Evolutionary conservation across 148 eudicot species (phyloP).

Genomic region (Suaeda aralocaspica): DNA sequence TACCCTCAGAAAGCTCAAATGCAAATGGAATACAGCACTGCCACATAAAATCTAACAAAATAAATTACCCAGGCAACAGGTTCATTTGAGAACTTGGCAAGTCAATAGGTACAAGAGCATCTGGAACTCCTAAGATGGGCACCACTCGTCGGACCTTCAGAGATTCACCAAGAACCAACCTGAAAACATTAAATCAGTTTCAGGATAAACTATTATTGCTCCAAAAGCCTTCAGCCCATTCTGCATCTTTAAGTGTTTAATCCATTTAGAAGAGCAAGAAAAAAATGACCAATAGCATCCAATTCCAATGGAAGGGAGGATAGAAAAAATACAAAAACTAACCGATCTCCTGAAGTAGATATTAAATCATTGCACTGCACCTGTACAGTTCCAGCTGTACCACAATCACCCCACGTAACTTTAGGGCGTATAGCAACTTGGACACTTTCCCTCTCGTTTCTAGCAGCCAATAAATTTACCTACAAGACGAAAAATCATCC

Average conservation of each 20-base stretch:
- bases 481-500: constrained; percentile 26
- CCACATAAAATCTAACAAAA: neutral
- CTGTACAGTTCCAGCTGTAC: constrained; percentile 76
- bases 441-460: constrained; percentile 94
- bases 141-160: constrained; percentile 72
- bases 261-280: neutral
- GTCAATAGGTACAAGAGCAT: constrained; percentile 98
- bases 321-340: constrained; percentile 19
- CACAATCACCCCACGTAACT: constrained; percentile 71
- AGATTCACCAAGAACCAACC: constrained; percentile 72
- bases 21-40: neutral
- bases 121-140: constrained; percentile 91
- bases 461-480: constrained; percentile 89
- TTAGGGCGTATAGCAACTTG: constrained; percentile 97
- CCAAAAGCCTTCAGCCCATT: neutral
- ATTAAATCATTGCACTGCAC: constrained; percentile 77
- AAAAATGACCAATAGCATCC: constrained; percentile 3
- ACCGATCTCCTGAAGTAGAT: constrained; percentile 85
- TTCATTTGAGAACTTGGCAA: constrained; percentile 61
- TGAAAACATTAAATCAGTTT: constrained; percentile 26
- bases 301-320: neutral
- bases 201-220: neutral
- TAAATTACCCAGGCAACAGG: constrained; percentile 70
- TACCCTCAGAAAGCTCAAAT: constrained; percentile 24
- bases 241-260: neutral